A percentile compares a stretch with the other conserved stretches of the same genome.
Conservation (phyloP, 164 flowering plant genomes). For the Litsea cubeba region DNA sequence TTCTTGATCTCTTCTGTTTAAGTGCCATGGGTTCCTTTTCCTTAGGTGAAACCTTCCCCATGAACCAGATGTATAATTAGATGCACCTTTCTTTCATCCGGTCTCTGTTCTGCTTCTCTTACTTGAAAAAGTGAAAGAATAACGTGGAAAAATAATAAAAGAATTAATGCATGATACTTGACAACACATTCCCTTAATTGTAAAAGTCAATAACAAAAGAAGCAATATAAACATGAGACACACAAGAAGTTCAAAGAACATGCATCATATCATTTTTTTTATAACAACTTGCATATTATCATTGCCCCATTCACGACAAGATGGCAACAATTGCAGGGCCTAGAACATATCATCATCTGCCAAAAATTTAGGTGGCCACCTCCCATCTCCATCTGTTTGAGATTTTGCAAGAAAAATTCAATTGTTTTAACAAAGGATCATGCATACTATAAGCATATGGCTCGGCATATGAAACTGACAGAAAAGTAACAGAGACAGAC, state of each 20-base stretch:
- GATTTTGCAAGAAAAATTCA: no score
- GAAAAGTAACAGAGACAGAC: no score
- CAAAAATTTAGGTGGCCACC: no score
- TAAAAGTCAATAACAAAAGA: not conserved
- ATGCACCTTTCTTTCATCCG: not conserved
- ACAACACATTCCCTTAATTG: not conserved
- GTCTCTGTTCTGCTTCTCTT: not conserved
- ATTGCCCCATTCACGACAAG: not conserved
- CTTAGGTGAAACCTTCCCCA: conserved; percentile 66
- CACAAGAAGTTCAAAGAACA: not conserved
- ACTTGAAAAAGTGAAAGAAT: not conserved
- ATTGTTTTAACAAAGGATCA: not conserved
- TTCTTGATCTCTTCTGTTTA: conserved; percentile 41
- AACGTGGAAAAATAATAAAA: not conserved
- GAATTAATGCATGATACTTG: not conserved
- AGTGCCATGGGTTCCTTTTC: conserved; percentile 30
- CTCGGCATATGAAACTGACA: no score
- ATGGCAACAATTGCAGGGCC: not conserved
- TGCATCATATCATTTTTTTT: not conserved
- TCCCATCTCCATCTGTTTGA: no score
- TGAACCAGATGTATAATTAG: conserved; percentile 7
- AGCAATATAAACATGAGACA: not conserved
- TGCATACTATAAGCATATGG: not conserved
- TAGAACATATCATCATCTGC: not conserved
- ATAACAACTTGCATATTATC: no score